Evolutionary conservation across 176 grass and related monocot species (phyloP).

Genomic region (Carex scoparia): DNA sequence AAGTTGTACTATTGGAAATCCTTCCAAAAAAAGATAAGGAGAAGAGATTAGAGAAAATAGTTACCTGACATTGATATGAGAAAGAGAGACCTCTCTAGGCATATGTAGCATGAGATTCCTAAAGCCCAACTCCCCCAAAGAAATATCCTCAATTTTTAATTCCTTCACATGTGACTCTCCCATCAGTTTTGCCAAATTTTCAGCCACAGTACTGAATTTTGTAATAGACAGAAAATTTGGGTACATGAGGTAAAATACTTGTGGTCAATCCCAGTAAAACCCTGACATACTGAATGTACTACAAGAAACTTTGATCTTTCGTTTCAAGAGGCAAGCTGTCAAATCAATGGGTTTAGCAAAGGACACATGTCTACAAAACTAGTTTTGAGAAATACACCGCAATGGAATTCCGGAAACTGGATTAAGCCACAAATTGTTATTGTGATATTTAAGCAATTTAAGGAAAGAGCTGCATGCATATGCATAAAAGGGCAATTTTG

Average conservation of each 20-base stretch:
- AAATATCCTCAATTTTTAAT: slow-evolving; percentile 47
- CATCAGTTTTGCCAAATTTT: slow-evolving; percentile 42
- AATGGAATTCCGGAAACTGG: background rate
- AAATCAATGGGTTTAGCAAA: background rate
- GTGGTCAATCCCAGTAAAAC: background rate
- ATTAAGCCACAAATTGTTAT: background rate
- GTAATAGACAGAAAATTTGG: background rate
- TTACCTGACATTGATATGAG: slow-evolving; percentile 42
- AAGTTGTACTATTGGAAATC: background rate
- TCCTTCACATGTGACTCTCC: slow-evolving; percentile 24
- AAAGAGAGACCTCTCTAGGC: slow-evolving; percentile 28
- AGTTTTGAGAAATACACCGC: background rate
- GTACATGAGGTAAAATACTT: background rate
- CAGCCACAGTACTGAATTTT: slow-evolving; percentile 33
- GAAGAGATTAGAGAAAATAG: background rate
- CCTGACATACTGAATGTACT: background rate
- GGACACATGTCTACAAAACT: background rate
- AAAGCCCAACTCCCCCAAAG: slow-evolving; percentile 35
- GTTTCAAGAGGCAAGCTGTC: background rate
- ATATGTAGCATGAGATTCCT: slow-evolving; percentile 31
- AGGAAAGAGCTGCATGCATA: background rate
- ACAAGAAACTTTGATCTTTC: background rate
- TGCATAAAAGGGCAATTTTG: background rate
- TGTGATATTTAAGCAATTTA: background rate
- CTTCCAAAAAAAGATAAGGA: background rate